Conservation (phyloP, 176 grass and related monocot species). For the Eleusine coracana region DNA sequence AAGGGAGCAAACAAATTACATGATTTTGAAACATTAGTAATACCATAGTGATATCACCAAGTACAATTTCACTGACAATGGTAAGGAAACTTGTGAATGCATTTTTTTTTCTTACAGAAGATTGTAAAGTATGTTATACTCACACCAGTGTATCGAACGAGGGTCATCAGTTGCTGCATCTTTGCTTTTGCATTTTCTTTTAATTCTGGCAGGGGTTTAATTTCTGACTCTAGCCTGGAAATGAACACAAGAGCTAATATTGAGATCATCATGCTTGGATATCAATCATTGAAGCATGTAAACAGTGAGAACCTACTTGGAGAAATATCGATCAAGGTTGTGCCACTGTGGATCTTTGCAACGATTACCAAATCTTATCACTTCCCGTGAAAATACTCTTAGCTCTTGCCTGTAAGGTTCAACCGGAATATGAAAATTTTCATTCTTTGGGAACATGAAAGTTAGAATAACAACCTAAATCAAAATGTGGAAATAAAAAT, state of each 20-base stretch:
- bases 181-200: slow-evolving; percentile 53
- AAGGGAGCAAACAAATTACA: neutral
- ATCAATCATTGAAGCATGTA: slow-evolving; percentile 1
- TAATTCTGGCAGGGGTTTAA: slow-evolving; percentile 44
- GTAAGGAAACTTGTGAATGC: slow-evolving; percentile 2
- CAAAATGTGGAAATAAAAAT: neutral
- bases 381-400: slow-evolving; percentile 58
- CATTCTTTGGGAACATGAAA: neutral
- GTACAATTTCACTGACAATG: neutral
- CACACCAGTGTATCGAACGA: slow-evolving; percentile 67
- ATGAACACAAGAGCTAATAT: slow-evolving; percentile 12
- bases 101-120: neutral
- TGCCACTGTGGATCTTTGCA: slow-evolving; percentile 85
- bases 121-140: slow-evolving; percentile 35
- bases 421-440: slow-evolving; percentile 9
- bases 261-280: slow-evolving; percentile 4
- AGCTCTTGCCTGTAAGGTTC: slow-evolving; percentile 53
- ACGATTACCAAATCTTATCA: slow-evolving; percentile 72
- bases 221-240: slow-evolving; percentile 63
- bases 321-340: slow-evolving; percentile 72
- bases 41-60: neutral
- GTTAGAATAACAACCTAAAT: neutral
- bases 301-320: slow-evolving; percentile 46
- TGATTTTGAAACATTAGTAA: slow-evolving; percentile 26
- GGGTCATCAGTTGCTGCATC: slow-evolving; percentile 60